Conservation (phyloP, 495 filamentous ascomycete species). For the Emericellopsis terricola region DNA sequence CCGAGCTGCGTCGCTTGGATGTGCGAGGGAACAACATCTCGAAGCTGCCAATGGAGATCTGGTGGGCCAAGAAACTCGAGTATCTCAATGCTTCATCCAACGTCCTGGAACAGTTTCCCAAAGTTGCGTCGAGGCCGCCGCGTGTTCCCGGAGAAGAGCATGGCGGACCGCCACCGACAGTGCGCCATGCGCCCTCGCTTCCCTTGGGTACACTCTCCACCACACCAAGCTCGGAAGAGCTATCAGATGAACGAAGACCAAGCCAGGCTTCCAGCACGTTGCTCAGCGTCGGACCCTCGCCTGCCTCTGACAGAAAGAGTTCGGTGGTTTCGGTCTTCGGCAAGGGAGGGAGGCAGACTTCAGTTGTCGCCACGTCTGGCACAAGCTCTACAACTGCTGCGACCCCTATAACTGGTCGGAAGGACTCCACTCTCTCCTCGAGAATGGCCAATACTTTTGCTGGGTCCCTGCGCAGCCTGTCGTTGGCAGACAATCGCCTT, state of each 20-base stretch:
- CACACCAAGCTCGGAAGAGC: conserved; percentile 60
- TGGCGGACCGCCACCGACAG: conserved; percentile 4
- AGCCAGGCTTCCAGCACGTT: conserved; percentile 69
- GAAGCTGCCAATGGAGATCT: conserved; percentile 75
- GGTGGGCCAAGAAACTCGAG: conserved; percentile 77
- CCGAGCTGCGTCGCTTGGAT: conserved; percentile 70
- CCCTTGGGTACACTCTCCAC: conserved; percentile 31
- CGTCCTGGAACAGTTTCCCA: conserved; percentile 74
- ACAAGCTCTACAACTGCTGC: too few species aligned
- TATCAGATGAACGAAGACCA: conserved; percentile 56
- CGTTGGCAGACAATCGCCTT: conserved; percentile 82
- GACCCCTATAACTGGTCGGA: conserved; percentile 39
- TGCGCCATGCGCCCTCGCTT: conserved; percentile 26
- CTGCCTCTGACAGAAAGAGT: conserved; percentile 49
- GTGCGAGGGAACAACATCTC: conserved; percentile 82
- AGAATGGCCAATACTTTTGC: conserved; percentile 70
- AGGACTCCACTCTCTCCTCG: conserved; percentile 71
- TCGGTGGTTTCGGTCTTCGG: conserved; percentile 69
- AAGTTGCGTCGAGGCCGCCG: conserved; percentile 47
- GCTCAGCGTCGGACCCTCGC: conserved; percentile 56
- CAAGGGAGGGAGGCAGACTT: conserved; percentile 62
- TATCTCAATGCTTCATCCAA: conserved; percentile 93
- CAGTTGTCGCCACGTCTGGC: conserved; percentile 58
- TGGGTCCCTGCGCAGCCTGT: conserved; percentile 62
- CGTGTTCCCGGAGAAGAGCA: conserved; percentile 31